Percentiles rank a stretch among this genome's conserved stretches.
Evolutionary conservation across 495 filamentous ascomycete genomes (phyloP).

Genomic region (Talaromyces adpressus): DNA sequence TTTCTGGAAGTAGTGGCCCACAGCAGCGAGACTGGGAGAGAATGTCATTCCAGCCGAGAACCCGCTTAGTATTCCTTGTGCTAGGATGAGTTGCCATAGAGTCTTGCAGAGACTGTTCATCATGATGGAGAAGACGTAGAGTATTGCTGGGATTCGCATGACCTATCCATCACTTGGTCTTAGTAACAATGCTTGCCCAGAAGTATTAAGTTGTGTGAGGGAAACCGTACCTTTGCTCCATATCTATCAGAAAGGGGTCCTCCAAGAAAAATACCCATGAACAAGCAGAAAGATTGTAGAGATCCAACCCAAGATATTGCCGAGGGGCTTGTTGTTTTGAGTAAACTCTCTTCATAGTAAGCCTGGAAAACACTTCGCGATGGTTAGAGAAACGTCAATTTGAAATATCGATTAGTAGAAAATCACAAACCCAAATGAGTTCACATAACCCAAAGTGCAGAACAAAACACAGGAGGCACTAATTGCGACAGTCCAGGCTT

Average conservation of each 20-base stretch:
- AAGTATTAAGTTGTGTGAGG: not conserved
- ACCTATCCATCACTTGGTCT: slow-evolving; percentile 16
- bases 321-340: slow-evolving; percentile 34
- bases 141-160: slow-evolving; percentile 20
- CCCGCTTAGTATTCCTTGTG: slow-evolving; percentile 51
- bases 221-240: slow-evolving; percentile 24
- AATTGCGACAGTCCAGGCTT: slow-evolving; percentile 6
- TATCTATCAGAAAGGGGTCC: slow-evolving; percentile 31
- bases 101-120: slow-evolving; percentile 49
- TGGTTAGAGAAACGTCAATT: not conserved
- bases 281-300: slow-evolving; percentile 32
- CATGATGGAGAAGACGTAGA: slow-evolving; percentile 40
- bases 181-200: not conserved
- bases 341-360: slow-evolving; percentile 49
- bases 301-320: slow-evolving; percentile 58
- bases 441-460: slow-evolving; percentile 51
- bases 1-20: slow-evolving; percentile 5
- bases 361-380: slow-evolving; percentile 42
- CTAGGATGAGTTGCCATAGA: slow-evolving; percentile 58
- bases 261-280: slow-evolving; percentile 19
- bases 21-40: slow-evolving; percentile 13
- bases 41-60: slow-evolving; percentile 39
- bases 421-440: slow-evolving; percentile 46
- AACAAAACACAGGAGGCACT: slow-evolving; percentile 42
- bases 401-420: not conserved